Percentiles rank a stretch among this genome's conserved stretches.
phyloP scores from a whole-genome alignment of 495 filamentous ascomycete genomes.

The Aspergillus wentii region DNA sequence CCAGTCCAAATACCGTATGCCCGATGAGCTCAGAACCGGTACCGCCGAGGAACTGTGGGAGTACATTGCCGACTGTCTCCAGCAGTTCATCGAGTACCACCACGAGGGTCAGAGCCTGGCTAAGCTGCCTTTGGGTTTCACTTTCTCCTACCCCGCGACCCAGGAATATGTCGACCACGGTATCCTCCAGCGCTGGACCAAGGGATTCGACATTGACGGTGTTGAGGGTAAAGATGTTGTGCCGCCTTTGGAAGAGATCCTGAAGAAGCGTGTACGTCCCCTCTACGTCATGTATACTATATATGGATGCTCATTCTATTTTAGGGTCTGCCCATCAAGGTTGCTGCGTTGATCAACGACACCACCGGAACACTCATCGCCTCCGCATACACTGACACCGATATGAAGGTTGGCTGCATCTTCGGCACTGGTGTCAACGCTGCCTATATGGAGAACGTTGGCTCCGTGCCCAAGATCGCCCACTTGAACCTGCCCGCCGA shows the following conservation, averaged over 20 bases:
- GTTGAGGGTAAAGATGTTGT: conserved; percentile 95
- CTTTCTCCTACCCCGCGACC: conserved; percentile 95
- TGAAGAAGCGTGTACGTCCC: conserved; percentile 66
- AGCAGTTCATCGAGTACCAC: conserved; percentile 93
- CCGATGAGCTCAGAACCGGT: conserved; percentile 90
- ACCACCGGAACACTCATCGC: conserved; percentile 99
- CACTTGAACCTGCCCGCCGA: conserved; percentile 89
- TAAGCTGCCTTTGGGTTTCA: conserved; percentile 83
- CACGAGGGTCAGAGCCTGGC: conserved; percentile 63
- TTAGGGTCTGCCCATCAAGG: conserved; percentile 85
- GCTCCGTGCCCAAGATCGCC: conserved; percentile 88
- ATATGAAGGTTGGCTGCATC: conserved; percentile 94
- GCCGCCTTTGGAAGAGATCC: conserved; percentile 80
- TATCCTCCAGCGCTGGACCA: conserved; percentile 95
- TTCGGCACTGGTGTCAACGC: conserved; percentile 99
- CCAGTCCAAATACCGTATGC: conserved; percentile 97
- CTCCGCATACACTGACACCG: conserved; percentile 86
- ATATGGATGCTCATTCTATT: conserved; percentile 1
- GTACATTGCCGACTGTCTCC: conserved; percentile 94
- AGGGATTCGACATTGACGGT: conserved; percentile 95
- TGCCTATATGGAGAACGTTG: conserved; percentile 93
- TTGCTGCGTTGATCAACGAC: conserved; percentile 93
- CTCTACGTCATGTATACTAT: neutral
- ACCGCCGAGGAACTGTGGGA: conserved; percentile 91
- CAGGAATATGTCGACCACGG: conserved; percentile 97